These are phyloP conservation scores for Emmonsia crescens DNA, from an alignment of 2,329 filamentous ascomycete species.

Conservation along the genomic window DNA sequence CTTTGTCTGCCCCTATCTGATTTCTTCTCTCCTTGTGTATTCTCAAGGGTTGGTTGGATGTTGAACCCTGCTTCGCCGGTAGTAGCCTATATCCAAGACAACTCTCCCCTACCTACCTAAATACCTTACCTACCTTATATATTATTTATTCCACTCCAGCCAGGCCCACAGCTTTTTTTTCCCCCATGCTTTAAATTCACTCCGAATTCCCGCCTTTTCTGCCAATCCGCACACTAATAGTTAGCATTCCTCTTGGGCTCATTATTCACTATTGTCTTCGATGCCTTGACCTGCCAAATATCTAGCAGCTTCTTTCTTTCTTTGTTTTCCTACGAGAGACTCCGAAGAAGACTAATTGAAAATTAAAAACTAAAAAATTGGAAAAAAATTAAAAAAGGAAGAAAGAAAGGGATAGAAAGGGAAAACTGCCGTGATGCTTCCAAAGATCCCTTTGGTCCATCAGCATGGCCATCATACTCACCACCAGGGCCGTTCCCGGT, in stretches of 20 bases:
- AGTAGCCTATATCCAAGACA: neutral
- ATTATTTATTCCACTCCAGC: neutral
- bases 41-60: neutral
- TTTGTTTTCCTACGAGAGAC: neutral
- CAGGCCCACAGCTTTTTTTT: neutral
- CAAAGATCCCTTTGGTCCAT: conserved; percentile 11
- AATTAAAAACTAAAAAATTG: neutral
- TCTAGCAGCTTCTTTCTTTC: neutral
- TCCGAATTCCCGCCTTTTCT: neutral
- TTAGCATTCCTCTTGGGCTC: neutral
- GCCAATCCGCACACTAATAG: neutral
- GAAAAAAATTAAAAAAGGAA: neutral
- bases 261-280: neutral
- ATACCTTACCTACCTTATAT: neutral
- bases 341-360: neutral
- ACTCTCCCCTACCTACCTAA: neutral
- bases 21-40: neutral
- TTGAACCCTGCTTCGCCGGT: neutral
- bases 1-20: neutral
- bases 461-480: conserved; percentile 20
- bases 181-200: neutral
- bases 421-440: conserved; percentile 20
- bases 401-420: conserved; percentile 5
- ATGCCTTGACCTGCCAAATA: neutral
- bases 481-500: conserved; percentile 18